Evolutionary conservation across 1,284 basidiomycete genomes (phyloP).

Genomic region (Ganoderma boninense): DNA sequence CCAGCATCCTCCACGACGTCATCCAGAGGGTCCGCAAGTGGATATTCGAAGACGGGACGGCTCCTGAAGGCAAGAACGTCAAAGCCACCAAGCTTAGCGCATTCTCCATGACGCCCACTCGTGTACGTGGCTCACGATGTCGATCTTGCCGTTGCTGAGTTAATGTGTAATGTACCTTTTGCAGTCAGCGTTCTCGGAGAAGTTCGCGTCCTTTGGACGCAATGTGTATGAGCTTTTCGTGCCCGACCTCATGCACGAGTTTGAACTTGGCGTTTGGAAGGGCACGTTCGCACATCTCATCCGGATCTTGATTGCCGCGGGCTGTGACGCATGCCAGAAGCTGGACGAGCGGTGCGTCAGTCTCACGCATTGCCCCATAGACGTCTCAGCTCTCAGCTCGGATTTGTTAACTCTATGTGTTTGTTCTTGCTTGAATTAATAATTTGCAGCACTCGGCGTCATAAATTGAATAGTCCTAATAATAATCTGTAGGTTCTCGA

Average conservation of each 20-base stretch:
- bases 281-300: constrained; percentile 18
- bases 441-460: constrained; percentile 15
- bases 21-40: not conserved
- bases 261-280: constrained; percentile 48
- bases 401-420: constrained; percentile 26
- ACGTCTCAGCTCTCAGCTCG: constrained; percentile 30
- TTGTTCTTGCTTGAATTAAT: constrained; percentile 27
- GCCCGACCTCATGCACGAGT: constrained; percentile 48
- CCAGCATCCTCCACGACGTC: not conserved
- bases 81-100: not conserved
- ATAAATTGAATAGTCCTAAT: too few relatives aligned
- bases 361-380: constrained; percentile 20
- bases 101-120: not conserved
- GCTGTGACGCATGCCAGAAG: not conserved
- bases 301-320: constrained; percentile 19
- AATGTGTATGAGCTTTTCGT: constrained; percentile 42
- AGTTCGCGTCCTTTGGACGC: constrained; percentile 33
- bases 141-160: too few relatives aligned
- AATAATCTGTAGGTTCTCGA: constrained; percentile 26
- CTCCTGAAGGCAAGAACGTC: not conserved
- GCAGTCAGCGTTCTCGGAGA: constrained; percentile 38
- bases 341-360: constrained; percentile 15
- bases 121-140: not conserved
- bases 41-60: not conserved
- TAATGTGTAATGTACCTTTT: not conserved